Conservation (phyloP, 768 basidiomycete genomes). For the Sporobolomyces phaffii region DNA sequence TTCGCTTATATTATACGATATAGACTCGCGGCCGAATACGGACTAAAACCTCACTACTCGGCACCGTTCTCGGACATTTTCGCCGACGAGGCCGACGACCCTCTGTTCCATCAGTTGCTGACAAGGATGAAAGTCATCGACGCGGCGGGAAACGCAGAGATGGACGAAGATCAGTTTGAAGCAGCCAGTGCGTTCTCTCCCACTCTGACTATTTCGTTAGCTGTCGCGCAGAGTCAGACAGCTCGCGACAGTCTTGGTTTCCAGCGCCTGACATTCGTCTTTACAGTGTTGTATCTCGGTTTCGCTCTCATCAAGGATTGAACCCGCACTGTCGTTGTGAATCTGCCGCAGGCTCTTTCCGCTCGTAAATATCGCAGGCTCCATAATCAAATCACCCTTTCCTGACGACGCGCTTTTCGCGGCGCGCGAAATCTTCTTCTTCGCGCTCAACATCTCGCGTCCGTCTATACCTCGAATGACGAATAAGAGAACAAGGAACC, state of each 20-base stretch:
- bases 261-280: not conserved
- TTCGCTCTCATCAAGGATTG: constrained; percentile 32
- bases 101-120: constrained; percentile 76
- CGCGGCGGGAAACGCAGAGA: constrained; percentile 72
- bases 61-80: constrained; percentile 88
- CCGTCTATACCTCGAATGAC: too few relatives aligned
- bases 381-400: too few relatives aligned
- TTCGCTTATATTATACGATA: not conserved
- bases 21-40: constrained; percentile 79
- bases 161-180: constrained; percentile 95
- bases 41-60: constrained; percentile 66
- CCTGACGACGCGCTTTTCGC: too few relatives aligned
- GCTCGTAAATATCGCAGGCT: too few relatives aligned
- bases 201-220: too few relatives aligned
- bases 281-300: constrained; percentile 34
- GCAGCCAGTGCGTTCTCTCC: constrained; percentile 72
- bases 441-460: too few relatives aligned
- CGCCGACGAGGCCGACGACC: constrained; percentile 66
- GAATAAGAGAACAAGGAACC: too few relatives aligned
- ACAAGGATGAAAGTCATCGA: constrained; percentile 89
- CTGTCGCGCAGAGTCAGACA: too few relatives aligned
- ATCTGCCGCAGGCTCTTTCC: too few relatives aligned
- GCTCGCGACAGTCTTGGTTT: too few relatives aligned
- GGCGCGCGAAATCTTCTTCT: too few relatives aligned
- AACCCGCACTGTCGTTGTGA: not conserved